Conservation (phyloP, 768 basidiomycete species). For the Filobasidium floriforme region DNA sequence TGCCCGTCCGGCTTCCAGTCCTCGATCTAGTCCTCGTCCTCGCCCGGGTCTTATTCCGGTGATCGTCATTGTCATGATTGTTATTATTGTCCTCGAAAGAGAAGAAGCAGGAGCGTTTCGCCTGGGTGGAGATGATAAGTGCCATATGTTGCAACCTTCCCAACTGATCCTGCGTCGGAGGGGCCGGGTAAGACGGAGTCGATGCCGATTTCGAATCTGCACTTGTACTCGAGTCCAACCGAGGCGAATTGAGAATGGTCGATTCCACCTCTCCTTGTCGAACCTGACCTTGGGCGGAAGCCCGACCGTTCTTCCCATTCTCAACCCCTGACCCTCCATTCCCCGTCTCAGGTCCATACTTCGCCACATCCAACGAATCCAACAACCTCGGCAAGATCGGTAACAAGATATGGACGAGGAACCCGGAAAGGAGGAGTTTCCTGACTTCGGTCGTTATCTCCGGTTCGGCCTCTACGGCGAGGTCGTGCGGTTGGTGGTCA, state of each 20-base stretch:
- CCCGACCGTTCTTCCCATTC: conserved; percentile 19
- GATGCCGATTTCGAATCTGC: background rate
- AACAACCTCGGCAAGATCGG: conserved; percentile 36
- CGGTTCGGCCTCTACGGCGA: too few species aligned
- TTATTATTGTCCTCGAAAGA: background rate
- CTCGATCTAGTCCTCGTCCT: too few species aligned
- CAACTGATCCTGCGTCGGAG: conserved; percentile 30
- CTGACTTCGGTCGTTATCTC: conserved; percentile 27
- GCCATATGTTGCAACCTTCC: conserved; percentile 38
- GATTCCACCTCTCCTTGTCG: background rate
- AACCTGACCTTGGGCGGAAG: background rate
- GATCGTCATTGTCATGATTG: too few species aligned
- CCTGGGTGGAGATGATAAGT: conserved; percentile 40
- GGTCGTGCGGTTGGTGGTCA: too few species aligned
- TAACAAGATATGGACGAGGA: conserved; percentile 40
- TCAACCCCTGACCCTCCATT: too few species aligned
- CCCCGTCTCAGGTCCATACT: conserved; percentile 3
- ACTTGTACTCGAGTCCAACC: conserved; percentile 4
- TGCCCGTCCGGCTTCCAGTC: background rate
- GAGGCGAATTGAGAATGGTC: background rate
- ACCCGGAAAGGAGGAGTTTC: conserved; percentile 40
- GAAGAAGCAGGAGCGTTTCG: conserved; percentile 28
- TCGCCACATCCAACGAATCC: conserved; percentile 17
- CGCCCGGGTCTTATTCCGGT: background rate
- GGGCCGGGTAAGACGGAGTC: conserved; percentile 9